A percentile compares a stretch with the other conserved stretches of the same genome.
These are phyloP conservation scores for Dovyalis caffra DNA, from an alignment of 345 rosid genomes.

Conservation along the genomic window DNA sequence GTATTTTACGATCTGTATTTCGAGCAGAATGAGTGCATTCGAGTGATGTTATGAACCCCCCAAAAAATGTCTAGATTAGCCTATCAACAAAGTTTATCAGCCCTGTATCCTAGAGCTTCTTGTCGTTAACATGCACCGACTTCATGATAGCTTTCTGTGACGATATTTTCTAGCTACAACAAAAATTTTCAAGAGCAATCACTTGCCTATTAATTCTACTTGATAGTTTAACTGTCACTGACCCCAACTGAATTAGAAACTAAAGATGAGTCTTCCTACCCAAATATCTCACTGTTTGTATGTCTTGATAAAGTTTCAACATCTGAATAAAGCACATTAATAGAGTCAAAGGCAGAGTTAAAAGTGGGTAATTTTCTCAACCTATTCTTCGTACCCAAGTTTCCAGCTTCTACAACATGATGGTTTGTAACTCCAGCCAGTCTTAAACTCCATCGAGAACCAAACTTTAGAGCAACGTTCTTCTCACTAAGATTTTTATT, in stretches of 20 bases:
- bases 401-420: conserved; percentile 30
- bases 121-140: background rate
- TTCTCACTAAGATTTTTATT: background rate
- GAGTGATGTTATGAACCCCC: too few relatives aligned
- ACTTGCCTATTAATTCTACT: background rate
- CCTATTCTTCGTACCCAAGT: conserved; percentile 38
- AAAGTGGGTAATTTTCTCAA: conserved; percentile 55
- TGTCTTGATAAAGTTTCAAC: conserved; percentile 26
- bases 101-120: background rate
- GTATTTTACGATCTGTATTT: background rate
- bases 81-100: background rate
- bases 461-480: conserved; percentile 20
- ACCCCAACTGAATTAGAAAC: conserved; percentile 21
- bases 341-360: conserved; percentile 50
- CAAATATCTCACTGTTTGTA: conserved; percentile 13
- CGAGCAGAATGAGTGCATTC: background rate
- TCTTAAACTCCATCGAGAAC: conserved; percentile 33
- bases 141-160: background rate
- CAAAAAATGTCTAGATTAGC: too few relatives aligned
- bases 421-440: conserved; percentile 30
- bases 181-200: background rate
- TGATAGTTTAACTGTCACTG: background rate
- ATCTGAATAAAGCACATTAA: conserved; percentile 38
- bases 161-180: conserved; percentile 6
- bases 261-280: conserved; percentile 7